Percentiles rank a stretch among this genome's conserved stretches.
These are phyloP conservation scores for Entomophthora muscae DNA, from an alignment of 371 early-diverging fungal species.

Conservation along the genomic window DNA sequence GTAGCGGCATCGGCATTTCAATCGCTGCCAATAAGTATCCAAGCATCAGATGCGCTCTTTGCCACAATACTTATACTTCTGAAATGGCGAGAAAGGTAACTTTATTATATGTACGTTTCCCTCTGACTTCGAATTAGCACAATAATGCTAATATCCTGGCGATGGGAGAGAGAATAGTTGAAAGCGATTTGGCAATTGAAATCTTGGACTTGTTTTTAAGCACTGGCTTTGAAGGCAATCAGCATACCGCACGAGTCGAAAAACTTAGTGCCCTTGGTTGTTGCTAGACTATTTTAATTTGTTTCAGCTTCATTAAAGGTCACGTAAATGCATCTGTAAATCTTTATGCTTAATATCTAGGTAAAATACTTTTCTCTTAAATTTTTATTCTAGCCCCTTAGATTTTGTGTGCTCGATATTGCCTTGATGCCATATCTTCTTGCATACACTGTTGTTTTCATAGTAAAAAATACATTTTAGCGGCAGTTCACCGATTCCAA, in stretches of 20 bases:
- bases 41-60: constrained; percentile 8
- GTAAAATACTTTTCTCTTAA: no score
- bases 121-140: background rate
- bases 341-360: no score
- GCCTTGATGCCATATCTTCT: no score
- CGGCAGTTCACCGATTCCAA: no score
- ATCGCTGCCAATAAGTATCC: constrained; percentile 11
- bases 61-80: constrained; percentile 10
- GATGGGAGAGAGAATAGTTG: constrained; percentile 4
- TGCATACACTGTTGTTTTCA: no score
- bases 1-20: constrained; percentile 10
- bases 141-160: constrained; percentile 12
- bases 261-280: constrained; percentile 6
- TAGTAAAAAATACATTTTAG: no score
- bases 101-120: no score
- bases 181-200: background rate
- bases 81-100: constrained; percentile 10
- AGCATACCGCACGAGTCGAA: constrained; percentile 6
- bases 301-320: no score
- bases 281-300: background rate
- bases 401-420: no score
- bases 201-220: constrained; percentile 6
- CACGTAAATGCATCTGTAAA: no score
- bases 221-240: constrained; percentile 8
- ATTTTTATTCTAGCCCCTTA: no score